Conservation (phyloP, 164 flowering plant species). For the Vitis vinifera region ASM3070453v1 NC_081821.1:10154501-10155000, state of each 20-base stretch:
- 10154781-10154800: not conserved
- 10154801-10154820: too few relatives aligned
- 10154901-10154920: too few relatives aligned
- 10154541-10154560: too few relatives aligned
- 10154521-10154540: not conserved
- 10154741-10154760: slow-evolving; percentile 29
- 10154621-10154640: slow-evolving; percentile 96
- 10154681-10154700: slow-evolving; percentile 93
- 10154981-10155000: too few relatives aligned
- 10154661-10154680: slow-evolving; percentile 97
- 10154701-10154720: slow-evolving; percentile 85
- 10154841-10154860: too few relatives aligned
- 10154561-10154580: not conserved
- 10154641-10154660: slow-evolving; percentile 94
- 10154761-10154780: not conserved
- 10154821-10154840: too few relatives aligned
- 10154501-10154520: not conserved
- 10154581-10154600: not conserved
- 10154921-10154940: too few relatives aligned
- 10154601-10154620: slow-evolving; percentile 27
- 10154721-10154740: slow-evolving; percentile 99
- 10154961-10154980: too few relatives aligned
- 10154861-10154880: too few relatives aligned
- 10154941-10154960: too few relatives aligned
- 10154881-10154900: too few relatives aligned